phyloP scores from a whole-genome alignment of 306 rosid genomes.

The Medicago truncatula region DNA sequence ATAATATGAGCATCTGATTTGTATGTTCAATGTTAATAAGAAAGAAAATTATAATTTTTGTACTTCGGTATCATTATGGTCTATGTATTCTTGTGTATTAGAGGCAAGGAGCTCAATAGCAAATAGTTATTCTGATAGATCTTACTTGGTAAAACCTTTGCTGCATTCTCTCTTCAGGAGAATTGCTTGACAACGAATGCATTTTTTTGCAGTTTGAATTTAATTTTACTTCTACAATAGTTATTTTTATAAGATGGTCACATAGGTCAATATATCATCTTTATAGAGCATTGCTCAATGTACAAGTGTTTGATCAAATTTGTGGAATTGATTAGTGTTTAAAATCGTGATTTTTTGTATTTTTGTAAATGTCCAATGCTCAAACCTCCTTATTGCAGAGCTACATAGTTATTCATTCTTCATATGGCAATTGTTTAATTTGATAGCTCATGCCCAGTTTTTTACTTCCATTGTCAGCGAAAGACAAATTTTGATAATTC shows the following conservation, averaged over 20 bases:
- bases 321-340: slow-evolving; percentile 24
- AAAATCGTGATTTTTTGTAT: neutral
- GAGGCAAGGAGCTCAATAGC: slow-evolving; percentile 29
- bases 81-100: neutral
- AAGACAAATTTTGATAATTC: too few species aligned
- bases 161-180: slow-evolving; percentile 13
- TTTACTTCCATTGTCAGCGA: slow-evolving; percentile 64
- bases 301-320: slow-evolving; percentile 29
- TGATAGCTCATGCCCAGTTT: slow-evolving; percentile 32
- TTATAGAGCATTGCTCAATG: slow-evolving; percentile 18
- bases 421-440: slow-evolving; percentile 10
- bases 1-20: slow-evolving; percentile 17
- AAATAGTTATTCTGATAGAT: slow-evolving; percentile 28
- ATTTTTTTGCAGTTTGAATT: neutral
- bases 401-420: slow-evolving; percentile 29
- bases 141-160: slow-evolving; percentile 26
- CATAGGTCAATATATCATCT: slow-evolving; percentile 27
- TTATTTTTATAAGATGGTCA: neutral
- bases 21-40: neutral
- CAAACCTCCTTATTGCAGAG: slow-evolving; percentile 4
- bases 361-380: slow-evolving; percentile 10
- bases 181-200: slow-evolving; percentile 14
- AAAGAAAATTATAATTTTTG: slow-evolving; percentile 19
- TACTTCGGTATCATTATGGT: slow-evolving; percentile 17
- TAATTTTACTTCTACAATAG: slow-evolving; percentile 1